phyloP scores from a whole-genome alignment of 140 eudicot genomes.

The Erigeron philadelphicus region DNA sequence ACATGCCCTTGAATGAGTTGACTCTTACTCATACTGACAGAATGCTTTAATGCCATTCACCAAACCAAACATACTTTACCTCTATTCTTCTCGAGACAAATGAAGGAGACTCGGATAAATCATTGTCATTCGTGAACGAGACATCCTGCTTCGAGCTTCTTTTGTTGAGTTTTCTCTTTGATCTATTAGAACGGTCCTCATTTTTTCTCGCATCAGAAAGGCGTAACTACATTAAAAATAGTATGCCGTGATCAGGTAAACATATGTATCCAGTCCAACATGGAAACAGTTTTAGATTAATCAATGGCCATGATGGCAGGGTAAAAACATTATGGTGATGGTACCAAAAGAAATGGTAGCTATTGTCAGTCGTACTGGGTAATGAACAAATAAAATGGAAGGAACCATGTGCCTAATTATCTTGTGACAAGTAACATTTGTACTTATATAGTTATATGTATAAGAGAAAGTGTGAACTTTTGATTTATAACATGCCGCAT shows the following conservation, averaged over 20 bases:
- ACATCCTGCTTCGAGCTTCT: slow-evolving; percentile 31
- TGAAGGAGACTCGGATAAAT: slow-evolving; percentile 33
- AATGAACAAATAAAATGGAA: too few species aligned
- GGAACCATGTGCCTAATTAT: too few species aligned
- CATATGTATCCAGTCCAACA: not conserved
- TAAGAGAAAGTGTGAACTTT: too few species aligned
- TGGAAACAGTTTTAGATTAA: not conserved
- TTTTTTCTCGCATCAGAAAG: slow-evolving; percentile 37
- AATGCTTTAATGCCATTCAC: too few species aligned
- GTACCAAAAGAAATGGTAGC: not conserved
- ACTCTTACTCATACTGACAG: too few species aligned
- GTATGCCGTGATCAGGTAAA: slow-evolving; percentile 4
- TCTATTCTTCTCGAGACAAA: slow-evolving; percentile 22
- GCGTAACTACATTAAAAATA: slow-evolving; percentile 31
- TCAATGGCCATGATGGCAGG: not conserved
- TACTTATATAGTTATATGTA: too few species aligned
- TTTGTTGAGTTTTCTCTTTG: slow-evolving; percentile 36
- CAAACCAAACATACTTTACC: slow-evolving; percentile 24
- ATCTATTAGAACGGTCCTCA: slow-evolving; percentile 25
- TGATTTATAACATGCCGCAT: too few species aligned
- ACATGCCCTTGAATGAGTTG: too few species aligned
- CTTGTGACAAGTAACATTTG: too few species aligned
- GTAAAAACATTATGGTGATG: slow-evolving; percentile 9
- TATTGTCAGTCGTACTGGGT: too few species aligned
- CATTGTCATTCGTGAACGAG: slow-evolving; percentile 22